Base-by-base conservation (phyloP, 441 rosid species). In the Populus hybrid region DNA sequence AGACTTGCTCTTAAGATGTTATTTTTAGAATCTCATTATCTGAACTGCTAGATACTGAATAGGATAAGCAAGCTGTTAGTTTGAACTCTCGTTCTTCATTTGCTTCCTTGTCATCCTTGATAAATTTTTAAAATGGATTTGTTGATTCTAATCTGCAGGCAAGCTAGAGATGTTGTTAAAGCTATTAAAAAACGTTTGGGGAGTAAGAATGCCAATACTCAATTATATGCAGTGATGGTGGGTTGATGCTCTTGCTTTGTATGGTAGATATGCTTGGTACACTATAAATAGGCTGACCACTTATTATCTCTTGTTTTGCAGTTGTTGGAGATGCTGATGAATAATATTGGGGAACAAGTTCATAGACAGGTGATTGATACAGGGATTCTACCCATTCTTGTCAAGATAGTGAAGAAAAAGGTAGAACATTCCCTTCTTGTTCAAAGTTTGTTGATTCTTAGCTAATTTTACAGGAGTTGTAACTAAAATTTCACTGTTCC, bases 251-350 rank as follows among this genome's bases (percentile, higher is more conserved):
- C 65, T 73, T 70, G 36, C 78, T 65, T 53, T 64, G 18, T 64
- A 64, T 23, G 68, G 29, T 12, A 9, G 68, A 64, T 64, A 11
- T 64, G 6, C 31, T 21, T 23, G 68, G 68, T 21, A 64, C 26
- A 23, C 1, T 23, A 64, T 3, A 24, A 3, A 64, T 10, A 24
- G 18, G 70, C 26, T 16, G 9, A 28, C 21, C 78, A 18, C 24
- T 20, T 75, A 26, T 29, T 42, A 45, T 38, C 33, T 61, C 61
- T 29, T 77, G 72, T 75, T 64, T 79, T 88, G 84, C 87, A 96
- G 99, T 83, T 96, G 86, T 81, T 96, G 86, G 99, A 96, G 89
- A 93, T 92, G 94, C 84, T 96, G 88, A 94, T 93, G 99, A 94
- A 93, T 84, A 94, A 94, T 84, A 91, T 92, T 42, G 98, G 98